Evolutionary conservation across 306 rosid genomes (phyloP), one percentile per base, ranked within the genome.

Genomic region (Cucurbita maxima): DNA sequence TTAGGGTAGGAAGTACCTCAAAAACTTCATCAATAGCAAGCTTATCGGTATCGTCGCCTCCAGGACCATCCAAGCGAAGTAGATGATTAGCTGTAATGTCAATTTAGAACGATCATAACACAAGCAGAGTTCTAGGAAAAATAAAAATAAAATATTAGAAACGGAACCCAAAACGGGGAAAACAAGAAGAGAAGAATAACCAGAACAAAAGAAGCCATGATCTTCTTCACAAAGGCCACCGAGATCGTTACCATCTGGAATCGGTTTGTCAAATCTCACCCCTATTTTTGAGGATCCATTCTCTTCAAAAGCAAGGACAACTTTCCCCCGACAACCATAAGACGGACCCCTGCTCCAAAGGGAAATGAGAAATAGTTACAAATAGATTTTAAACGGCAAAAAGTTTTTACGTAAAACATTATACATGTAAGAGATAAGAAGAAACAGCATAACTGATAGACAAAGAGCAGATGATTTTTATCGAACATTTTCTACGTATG

Each of bases 221-320:
- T 85, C 95, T 38, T 82, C 88, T 81, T 95, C 97, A 52, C 99
- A 95, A 74, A 76, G 86, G 54, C 99, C 99, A 56, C 99, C 99
- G 56, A 95, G 96, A 84, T 95, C 87, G 78, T 88, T 95, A 47
- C 99, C 99, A 84, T 91, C 97, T 45, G 86, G 96, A 81, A 95
- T 88, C 57, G 96, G 82, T 80, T 91, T 89, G 62, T 95, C 99
- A 84, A 95, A 95, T 81, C 97, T 79, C 84, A 95, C 99, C 61
- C 99, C 99, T 83, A 95, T 83, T 88, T 95, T 95, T 15, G 99
- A 88, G 58, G 84, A 83, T 47, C 84, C 87, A 47, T 94, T 94
- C 61, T 88, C 95, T 85, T 91, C 99, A 82, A 95, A 95, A 79
- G 96, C 77, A 79, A 91, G 97, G 64, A 91, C 75, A 84, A 95